These are phyloP conservation scores for Leptodontidium sp. DNA, from an alignment of 2,329 filamentous ascomycete species.

Conservation along the genomic window DNA sequence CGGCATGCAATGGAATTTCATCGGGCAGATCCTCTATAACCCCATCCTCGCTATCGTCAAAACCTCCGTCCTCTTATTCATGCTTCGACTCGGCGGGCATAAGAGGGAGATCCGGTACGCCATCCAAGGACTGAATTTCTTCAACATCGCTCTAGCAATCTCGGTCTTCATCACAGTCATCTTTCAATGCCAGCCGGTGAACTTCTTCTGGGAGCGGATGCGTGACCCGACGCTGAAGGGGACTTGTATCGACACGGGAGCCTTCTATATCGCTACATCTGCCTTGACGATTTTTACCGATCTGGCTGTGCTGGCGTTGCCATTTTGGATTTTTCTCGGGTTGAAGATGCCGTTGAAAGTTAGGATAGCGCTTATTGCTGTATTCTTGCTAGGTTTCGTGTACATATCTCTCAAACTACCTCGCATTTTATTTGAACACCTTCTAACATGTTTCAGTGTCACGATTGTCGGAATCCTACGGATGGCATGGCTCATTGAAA, in stretches of 20 bases:
- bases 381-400: constrained; percentile 73
- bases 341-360: constrained; percentile 71
- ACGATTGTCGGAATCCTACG: constrained; percentile 24
- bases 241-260: constrained; percentile 67
- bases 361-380: constrained; percentile 65
- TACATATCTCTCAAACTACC: constrained; percentile 51
- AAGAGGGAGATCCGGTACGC: constrained; percentile 6
- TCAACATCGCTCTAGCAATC: constrained; percentile 26
- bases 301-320: constrained; percentile 68
- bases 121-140: constrained; percentile 16
- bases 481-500: constrained; percentile 18
- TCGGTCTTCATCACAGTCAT: constrained; percentile 24
- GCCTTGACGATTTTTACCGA: constrained; percentile 76
- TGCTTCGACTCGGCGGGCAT: constrained; percentile 50
- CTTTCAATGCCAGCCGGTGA: constrained; percentile 31
- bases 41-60: constrained; percentile 56
- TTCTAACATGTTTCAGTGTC: constrained; percentile 16
- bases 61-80: constrained; percentile 55
- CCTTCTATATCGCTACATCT: constrained; percentile 70
- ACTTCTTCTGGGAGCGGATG: constrained; percentile 27
- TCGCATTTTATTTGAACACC: neutral
- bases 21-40: constrained; percentile 50
- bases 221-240: constrained; percentile 24
- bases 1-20: constrained; percentile 34
- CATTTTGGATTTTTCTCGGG: constrained; percentile 68